Base-by-base conservation (phyloP, 2,329 filamentous ascomycete species). In the Xylaria arbuscula region DNA sequence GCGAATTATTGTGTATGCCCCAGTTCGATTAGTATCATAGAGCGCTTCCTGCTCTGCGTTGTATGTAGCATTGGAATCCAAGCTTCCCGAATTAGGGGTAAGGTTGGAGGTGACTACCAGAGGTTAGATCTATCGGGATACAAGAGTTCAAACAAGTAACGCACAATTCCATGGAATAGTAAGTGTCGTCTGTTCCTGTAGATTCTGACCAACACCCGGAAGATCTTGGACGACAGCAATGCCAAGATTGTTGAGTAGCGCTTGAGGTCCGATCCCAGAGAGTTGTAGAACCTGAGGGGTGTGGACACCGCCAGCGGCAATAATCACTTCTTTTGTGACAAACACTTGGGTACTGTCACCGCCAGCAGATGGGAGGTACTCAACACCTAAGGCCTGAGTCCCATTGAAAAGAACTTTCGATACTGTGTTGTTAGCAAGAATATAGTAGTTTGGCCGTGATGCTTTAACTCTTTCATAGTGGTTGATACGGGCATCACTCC, bases 381-480 rank as follows among this genome's bases (percentile, higher is more conserved):
- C 87, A 1, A 92, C 84, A 0, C 89, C 89, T 0, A 83, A 80
- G 2, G 89, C 90, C 47, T 80, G 76, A 50, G 83, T 87, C 2
- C 82, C 80, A 3, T 86, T 81, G 58, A 90, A 87, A 5, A 89
- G 65, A 0, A 90, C 82, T 2, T 83, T 83, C 1, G 84, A 78
- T 0, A 91, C 88, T 64, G 86, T 86, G 1, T 85, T 83, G 72
- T 90, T 83, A 0, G 85, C 80, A 0, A 91, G 80, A 4, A 91
- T 81, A 65, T 90, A 86, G 1, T 91, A 83, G 64, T 90, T 89
- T 0, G 86, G 83, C 55, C 88, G 82, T 1, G 84, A 78, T 1
- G 69, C 72, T 3, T 70, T 71, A 38, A 78, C 77, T 15, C 72
- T 67, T 8, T 74, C 74, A 59, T 77, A 78, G 55, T 78, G 76